phyloP scores from a whole-genome alignment of 2,329 filamentous ascomycete genomes.

The Huntiella savannae region DNA sequence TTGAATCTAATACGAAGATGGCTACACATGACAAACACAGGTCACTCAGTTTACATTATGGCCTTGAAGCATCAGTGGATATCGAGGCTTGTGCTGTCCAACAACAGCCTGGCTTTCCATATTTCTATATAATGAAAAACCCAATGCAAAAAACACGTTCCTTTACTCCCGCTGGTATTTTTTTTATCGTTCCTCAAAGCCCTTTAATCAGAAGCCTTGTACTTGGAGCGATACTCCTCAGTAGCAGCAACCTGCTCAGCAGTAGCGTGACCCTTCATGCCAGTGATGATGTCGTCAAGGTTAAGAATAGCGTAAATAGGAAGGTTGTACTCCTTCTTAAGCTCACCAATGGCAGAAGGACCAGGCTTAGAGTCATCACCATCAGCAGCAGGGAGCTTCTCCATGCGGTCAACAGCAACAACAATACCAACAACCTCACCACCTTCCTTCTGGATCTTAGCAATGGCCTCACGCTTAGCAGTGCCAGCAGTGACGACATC shows the following conservation, averaged over 20 bases:
- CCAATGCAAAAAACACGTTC: neutral
- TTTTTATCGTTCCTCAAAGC: neutral
- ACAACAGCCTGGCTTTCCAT: no score
- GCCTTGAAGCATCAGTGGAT: no score
- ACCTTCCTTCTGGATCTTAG: slow-evolving; percentile 71
- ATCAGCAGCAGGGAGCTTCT: slow-evolving; percentile 51
- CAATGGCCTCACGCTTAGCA: slow-evolving; percentile 79
- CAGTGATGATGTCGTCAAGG: slow-evolving; percentile 63
- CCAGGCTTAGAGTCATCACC: slow-evolving; percentile 49
- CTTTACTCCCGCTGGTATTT: neutral
- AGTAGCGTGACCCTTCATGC: slow-evolving; percentile 41
- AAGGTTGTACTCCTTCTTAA: slow-evolving; percentile 65
- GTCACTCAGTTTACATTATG: no score
- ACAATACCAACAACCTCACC: slow-evolving; percentile 74
- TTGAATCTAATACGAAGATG: no score
- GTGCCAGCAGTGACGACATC: slow-evolving; percentile 94
- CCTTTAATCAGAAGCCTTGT: slow-evolving; percentile 34
- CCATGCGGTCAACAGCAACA: slow-evolving; percentile 71
- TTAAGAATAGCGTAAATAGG: slow-evolving; percentile 71
- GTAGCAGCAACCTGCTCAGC: slow-evolving; percentile 45
- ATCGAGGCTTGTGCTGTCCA: no score
- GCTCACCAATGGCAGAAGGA: slow-evolving; percentile 68
- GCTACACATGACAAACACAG: no score
- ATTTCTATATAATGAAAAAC: no score
- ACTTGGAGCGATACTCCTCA: slow-evolving; percentile 53